Evolutionary conservation across 164 flowering plant species (phyloP).

Genomic region (Nymphaea thermarum): DNA sequence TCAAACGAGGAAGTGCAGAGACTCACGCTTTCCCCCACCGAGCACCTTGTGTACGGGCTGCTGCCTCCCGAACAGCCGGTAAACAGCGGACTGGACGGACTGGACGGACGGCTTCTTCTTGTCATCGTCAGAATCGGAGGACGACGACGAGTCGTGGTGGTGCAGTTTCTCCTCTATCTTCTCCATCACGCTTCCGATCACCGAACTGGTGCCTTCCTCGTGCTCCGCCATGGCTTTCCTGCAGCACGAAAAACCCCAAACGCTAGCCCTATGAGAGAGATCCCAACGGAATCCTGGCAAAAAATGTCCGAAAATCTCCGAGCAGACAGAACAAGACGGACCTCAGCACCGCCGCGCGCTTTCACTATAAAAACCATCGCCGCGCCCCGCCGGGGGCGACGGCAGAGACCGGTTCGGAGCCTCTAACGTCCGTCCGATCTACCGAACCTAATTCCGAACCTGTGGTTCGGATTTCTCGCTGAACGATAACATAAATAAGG

Average conservation of each 20-base stretch:
- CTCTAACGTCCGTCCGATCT: neutral
- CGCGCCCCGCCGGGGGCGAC: neutral
- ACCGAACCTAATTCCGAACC: neutral
- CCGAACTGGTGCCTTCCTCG: conserved; percentile 9
- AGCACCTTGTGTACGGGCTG: neutral
- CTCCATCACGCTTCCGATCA: conserved; percentile 38
- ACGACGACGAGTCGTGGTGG: conserved; percentile 24
- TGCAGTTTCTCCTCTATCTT: conserved; percentile 55
- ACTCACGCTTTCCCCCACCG: neutral
- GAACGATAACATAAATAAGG: no score
- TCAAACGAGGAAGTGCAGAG: neutral
- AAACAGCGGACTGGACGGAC: neutral
- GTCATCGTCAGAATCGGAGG: neutral
- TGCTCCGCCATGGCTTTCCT: conserved; percentile 13
- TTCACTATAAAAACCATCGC: neutral
- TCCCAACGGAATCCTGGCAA: neutral
- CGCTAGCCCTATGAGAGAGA: neutral
- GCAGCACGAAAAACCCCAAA: no score
- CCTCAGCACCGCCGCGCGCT: neutral
- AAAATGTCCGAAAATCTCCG: neutral
- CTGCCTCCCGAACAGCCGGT: neutral
- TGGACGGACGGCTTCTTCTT: no score
- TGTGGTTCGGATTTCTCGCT: no score
- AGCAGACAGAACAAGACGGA: neutral
- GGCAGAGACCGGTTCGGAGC: neutral